Base-by-base conservation (phyloP, 2,329 filamentous ascomycete genomes). In the Aspergillus fumigatus region DNA sequence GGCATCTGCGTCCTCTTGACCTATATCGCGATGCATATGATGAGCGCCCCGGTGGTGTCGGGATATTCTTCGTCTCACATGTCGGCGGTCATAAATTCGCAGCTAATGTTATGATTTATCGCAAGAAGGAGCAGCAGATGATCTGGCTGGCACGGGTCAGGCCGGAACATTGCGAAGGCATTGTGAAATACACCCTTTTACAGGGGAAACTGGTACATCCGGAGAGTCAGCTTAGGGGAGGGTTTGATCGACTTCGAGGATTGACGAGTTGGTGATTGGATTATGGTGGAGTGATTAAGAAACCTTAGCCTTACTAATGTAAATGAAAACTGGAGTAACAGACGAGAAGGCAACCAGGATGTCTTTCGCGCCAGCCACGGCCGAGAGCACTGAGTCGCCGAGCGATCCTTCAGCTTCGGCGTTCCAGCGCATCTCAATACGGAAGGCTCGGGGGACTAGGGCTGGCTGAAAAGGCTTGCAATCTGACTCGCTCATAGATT, bases 11-110 rank as follows among this genome's bases (percentile, higher is more conserved):
- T 0, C 88, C 89, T 1, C 78, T 92, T 4, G 90, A 90, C 0
- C 76, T 96, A 11, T 89, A 87, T 70, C 86, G 92, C 35, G 92
- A 96, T 70, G 75, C 90, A 9, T 86, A 92, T 69, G 92, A 96
- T 70, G 86, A 90, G 71, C 79, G 92, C 48, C 88, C 90, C 0
- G 91, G 92, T 7, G 92, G 92, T 8, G 91, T 92, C 1, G 92
- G 90, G 1, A 89, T 96, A 58, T 95, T 94, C 77, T 96, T 93
- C 69, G 92, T 96, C 63, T 92, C 86, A 58, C 92, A 97, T 70
- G 90, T 96, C 4, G 92, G 93, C 35, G 93, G 92, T 0, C 92
- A 97, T 79, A 96, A 96, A 78, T 97, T 93, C 77, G 87, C 87
- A 50, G 92, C 92, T 27, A 97, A 97, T 69, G 85, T 96, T 62